Evolutionary conservation across 805 yeast genomes (phyloP), one percentile per base, ranked within the genome.

Genomic region (Naumovozyma baii): DNA sequence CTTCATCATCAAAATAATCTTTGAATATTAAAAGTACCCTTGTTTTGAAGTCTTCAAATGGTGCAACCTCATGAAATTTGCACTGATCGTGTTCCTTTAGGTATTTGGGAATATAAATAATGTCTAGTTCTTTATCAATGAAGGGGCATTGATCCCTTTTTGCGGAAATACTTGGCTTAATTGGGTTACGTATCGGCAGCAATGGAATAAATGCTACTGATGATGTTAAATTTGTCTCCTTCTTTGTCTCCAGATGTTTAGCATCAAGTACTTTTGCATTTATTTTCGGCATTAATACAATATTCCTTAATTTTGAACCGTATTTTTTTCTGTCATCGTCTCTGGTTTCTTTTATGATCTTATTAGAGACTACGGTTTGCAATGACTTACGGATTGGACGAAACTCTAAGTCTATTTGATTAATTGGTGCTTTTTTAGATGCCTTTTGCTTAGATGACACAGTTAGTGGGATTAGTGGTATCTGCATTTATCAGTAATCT

Each of bases 301-400:
- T 39, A 14, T 40, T 48, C 29, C 43, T 45, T n/a, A 47, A 19
- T 12, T 41, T 7, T 22, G 26, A 10, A 7, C 9, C 7, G 26
- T 22, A 22, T 10, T 22, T 7, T 10, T 10, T 22, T 22, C 10
- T 22, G 7, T 22, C 26, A 7, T 22, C 10, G 7, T 22, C 26
- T 25, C 44, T 48, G 13, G 45, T 44, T 38, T 56, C 59, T 18
- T 52, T 45, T 4, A 56, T 42, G 4, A 58, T 58, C 9, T 48
- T 42, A 31, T 45, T 46, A 2, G 53, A 37, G 22, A 45, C 43
- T 1, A 54, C 57, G 28, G 43, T 45, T n/a, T 37, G 40, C 10
- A 39, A 42, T 2, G 60, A 46, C 34, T 48, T 55, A 22, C 62
- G 48, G 12, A 57, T 35, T 5, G 60, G 55, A 3, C 46, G 52